Evolutionary conservation across 2,329 filamentous ascomycete species (phyloP).

Genomic region (Aspergillus sp.): DNA sequence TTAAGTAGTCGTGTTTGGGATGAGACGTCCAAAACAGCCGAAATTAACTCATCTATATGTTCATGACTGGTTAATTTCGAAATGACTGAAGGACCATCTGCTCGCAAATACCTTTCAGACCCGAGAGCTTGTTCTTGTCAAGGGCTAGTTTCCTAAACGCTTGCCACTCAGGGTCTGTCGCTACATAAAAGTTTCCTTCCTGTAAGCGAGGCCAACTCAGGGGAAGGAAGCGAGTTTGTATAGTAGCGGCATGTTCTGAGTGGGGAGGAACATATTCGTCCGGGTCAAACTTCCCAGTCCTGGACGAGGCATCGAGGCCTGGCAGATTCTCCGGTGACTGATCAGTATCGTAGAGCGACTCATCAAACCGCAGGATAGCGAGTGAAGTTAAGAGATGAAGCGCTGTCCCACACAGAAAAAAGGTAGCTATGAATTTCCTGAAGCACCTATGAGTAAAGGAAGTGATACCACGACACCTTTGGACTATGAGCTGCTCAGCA

Average conservation of each 20-base stretch:
- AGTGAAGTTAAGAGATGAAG: constrained; percentile 38
- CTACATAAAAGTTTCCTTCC: constrained; percentile 34
- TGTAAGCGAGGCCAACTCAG: constrained; percentile 55
- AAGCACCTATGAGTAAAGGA: neutral
- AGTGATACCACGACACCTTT: constrained; percentile 1
- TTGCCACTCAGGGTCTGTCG: constrained; percentile 63
- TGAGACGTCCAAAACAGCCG: constrained; percentile 47
- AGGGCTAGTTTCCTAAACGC: constrained; percentile 61
- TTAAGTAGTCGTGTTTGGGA: constrained; percentile 49
- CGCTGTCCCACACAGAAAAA: constrained; percentile 35
- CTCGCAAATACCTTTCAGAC: constrained; percentile 47
- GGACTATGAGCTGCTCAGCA: neutral
- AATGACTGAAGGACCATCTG: constrained; percentile 15
- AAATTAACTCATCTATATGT: constrained; percentile 50
- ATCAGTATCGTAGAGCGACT: constrained; percentile 26
- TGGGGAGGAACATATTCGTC: neutral
- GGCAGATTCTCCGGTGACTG: constrained; percentile 10
- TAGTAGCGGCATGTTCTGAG: constrained; percentile 38
- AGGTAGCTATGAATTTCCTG: constrained; percentile 34
- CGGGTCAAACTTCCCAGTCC: neutral
- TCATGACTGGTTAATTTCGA: constrained; percentile 12
- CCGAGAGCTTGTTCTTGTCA: constrained; percentile 51
- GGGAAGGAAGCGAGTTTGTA: constrained; percentile 59
- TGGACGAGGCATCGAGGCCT: neutral
- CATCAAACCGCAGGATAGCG: constrained; percentile 34